Conservation (phyloP, 805 yeast genomes). For the Tanozyma kutaoensis region DNA sequence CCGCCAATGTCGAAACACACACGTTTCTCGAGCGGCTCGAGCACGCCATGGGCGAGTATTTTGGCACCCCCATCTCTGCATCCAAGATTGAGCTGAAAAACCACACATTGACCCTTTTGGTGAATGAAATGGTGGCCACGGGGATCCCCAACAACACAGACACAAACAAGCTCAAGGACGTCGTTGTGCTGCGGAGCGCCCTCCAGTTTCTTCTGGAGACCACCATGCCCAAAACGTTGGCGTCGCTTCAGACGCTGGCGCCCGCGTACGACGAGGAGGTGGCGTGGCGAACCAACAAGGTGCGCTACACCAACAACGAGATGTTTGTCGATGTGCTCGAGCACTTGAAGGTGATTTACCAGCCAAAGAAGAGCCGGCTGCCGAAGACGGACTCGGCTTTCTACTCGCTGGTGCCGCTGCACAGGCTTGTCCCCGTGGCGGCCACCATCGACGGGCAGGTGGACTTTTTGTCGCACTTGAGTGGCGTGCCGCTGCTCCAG, state of each 20-base stretch:
- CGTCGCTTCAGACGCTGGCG: slow-evolving; percentile 6
- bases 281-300: slow-evolving; percentile 74
- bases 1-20: too few species aligned
- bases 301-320: slow-evolving; percentile 71
- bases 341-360: slow-evolving; percentile 39
- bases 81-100: slow-evolving; percentile 52
- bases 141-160: slow-evolving; percentile 68
- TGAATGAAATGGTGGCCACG: slow-evolving; percentile 69
- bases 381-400: slow-evolving; percentile 11
- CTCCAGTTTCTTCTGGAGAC: slow-evolving; percentile 36
- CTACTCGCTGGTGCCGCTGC: slow-evolving; percentile 8
- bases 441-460: slow-evolving; percentile 54
- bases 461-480: slow-evolving; percentile 51
- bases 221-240: slow-evolving; percentile 10
- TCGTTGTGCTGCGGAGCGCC: slow-evolving; percentile 53
- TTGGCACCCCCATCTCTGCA: slow-evolving; percentile 39
- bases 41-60: slow-evolving; percentile 42
- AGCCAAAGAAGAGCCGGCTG: slow-evolving; percentile 3
- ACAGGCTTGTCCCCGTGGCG: slow-evolving; percentile 23
- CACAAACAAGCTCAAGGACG: slow-evolving; percentile 51
- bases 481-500: slow-evolving; percentile 65
- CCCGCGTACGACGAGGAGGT: slow-evolving; percentile 6
- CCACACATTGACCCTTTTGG: slow-evolving; percentile 55
- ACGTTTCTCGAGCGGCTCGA: slow-evolving; percentile 38
- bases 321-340: slow-evolving; percentile 77